phyloP scores from a whole-genome alignment of 2,329 filamentous ascomycete genomes.

The Chrysoporthe deuterocubensis region DNA sequence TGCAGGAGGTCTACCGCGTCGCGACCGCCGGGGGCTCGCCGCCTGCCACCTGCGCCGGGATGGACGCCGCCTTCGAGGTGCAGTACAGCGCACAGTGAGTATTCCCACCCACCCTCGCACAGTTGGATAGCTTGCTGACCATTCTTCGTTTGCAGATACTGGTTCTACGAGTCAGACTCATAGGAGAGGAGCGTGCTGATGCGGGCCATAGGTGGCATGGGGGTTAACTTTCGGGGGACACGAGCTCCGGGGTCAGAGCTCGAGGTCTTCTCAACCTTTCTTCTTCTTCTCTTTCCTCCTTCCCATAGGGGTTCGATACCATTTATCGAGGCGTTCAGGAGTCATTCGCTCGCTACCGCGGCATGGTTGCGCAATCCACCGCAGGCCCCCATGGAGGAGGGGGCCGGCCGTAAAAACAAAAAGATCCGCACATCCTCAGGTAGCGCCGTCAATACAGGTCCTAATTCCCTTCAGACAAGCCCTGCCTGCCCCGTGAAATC shows the following conservation, averaged over 20 bases:
- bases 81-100: constrained; percentile 86
- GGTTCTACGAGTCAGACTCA: constrained; percentile 39
- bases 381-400: background rate
- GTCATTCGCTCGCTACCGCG: background rate
- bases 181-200: background rate
- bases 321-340: constrained; percentile 15
- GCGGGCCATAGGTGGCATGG: no score
- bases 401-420: background rate
- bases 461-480: no score
- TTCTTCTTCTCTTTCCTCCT: background rate
- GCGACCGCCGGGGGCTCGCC: constrained; percentile 81
- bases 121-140: background rate
- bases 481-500: no score
- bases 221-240: no score
- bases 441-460: no score
- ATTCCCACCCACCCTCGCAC: background rate
- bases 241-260: no score
- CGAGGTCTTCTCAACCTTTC: background rate
- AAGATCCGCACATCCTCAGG: no score
- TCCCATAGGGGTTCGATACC: constrained; percentile 15
- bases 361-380: background rate
- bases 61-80: constrained; percentile 67
- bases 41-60: constrained; percentile 72
- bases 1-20: constrained; percentile 80
- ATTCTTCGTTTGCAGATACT: constrained; percentile 39